These are phyloP conservation scores for Zanthoxylum bungeanum DNA, from an alignment of 345 rosid species.

Conservation along the genomic window DNA sequence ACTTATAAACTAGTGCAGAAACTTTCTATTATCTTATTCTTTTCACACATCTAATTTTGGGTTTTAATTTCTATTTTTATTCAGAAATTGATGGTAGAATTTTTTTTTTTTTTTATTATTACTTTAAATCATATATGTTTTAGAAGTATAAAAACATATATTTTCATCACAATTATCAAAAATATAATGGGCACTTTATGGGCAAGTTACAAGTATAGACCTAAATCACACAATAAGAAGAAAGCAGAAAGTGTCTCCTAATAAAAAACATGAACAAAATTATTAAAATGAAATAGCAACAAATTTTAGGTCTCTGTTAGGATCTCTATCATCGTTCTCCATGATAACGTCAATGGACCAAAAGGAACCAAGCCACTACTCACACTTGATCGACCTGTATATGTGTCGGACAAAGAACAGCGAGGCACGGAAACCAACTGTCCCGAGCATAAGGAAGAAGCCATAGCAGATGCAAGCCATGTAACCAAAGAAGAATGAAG, in stretches of 20 bases:
- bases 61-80: too few species aligned
- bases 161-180: not conserved
- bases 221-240: not conserved
- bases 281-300: not conserved
- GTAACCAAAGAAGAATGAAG: slow-evolving; percentile 55
- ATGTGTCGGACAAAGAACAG: slow-evolving; percentile 51
- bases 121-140: too few species aligned
- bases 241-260: not conserved
- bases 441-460: slow-evolving; percentile 52
- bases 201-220: not conserved
- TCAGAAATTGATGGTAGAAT: too few species aligned
- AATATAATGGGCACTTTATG: not conserved
- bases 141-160: not conserved
- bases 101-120: too few species aligned
- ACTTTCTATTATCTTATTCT: too few species aligned
- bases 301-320: not conserved
- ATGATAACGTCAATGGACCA: not conserved
- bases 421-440: slow-evolving; percentile 43
- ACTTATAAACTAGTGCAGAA: too few species aligned
- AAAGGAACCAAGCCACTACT: slow-evolving; percentile 5
- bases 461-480: slow-evolving; percentile 59
- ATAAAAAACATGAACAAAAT: not conserved
- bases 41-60: too few species aligned
- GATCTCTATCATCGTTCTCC: not conserved
- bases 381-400: slow-evolving; percentile 48